Base-by-base conservation (phyloP, 1,284 basidiomycete genomes). In the Boletellus deceptivus region DNA sequence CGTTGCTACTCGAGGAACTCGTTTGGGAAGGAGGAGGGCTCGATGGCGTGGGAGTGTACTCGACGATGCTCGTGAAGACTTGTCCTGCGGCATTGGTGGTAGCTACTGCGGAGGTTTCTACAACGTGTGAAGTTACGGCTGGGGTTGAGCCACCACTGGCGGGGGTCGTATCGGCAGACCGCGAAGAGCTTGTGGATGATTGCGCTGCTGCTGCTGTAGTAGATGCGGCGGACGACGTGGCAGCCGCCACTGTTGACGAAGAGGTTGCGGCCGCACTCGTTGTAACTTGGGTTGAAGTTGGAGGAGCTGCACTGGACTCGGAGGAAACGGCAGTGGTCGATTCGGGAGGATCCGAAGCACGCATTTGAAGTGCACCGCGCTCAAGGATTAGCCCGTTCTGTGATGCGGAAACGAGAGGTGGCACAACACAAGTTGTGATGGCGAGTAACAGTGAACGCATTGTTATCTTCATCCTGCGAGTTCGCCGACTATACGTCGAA, bases 401-500 rank as follows among this genome's bases (percentile, higher is more conserved):
- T 29, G 60, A 60, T 20, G 61, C 65, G 49, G 62, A 50, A 35
- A 59, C 57, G 44, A 64, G 64, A 50, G 69, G 53, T 17, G 70
- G 49, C 41, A 67, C 35, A 48, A 59, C 66, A 37, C 64, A 68
- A 10, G 62, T 55, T 29, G 60, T 56, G 42, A 59, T 43, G 39
- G 67, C 60, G 29, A 75, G 39, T 29, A 67, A 42, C 38, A 75
- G 54, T 42, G 60, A 62, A 27, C 55, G 60, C 17, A 48, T 53
- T 44, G 60, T 29, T 47, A 46, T 56, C 60, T 58, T 70, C 65
- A 70, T 70, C 46, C 22, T 52, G 49, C 41, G 42, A 20, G 13
- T 50, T 45, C 29, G 33, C 45, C 54, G 41, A 46, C 34, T 42
- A 34, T 49, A 42, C 35, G 49, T 18, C 9, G 41, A 34, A 51